Conservation (phyloP, 83 land plant species). For the Picea mariana region DNA sequence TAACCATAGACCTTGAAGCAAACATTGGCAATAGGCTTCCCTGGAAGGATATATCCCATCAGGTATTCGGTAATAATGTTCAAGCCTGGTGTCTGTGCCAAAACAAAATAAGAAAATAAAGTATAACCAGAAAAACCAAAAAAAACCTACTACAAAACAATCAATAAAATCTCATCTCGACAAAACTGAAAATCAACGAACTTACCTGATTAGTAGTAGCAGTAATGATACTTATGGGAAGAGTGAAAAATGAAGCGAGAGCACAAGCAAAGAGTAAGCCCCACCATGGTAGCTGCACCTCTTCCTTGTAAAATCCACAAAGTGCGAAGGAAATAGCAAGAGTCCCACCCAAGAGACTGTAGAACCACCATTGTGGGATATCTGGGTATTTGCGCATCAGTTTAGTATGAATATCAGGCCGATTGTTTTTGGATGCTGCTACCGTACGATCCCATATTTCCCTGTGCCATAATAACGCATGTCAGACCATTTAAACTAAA, state of each 20-base stretch:
- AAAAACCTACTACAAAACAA: not conserved
- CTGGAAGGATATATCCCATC: slow-evolving; percentile 54
- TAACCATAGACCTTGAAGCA: slow-evolving; percentile 63
- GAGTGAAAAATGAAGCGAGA: slow-evolving; percentile 68
- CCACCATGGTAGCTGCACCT: slow-evolving; percentile 83
- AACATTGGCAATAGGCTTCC: slow-evolving; percentile 58
- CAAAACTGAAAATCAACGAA: not conserved
- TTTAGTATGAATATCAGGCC: slow-evolving; percentile 67
- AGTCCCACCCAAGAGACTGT: slow-evolving; percentile 33
- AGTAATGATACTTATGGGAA: slow-evolving; percentile 26
- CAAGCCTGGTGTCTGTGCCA: slow-evolving; percentile 15
- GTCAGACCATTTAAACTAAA: too few species aligned
- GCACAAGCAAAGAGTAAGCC: slow-evolving; percentile 19
- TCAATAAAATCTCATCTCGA: too few species aligned
- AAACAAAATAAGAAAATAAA: not conserved
- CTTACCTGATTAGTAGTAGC: slow-evolving; percentile 70
- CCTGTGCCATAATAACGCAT: not conserved
- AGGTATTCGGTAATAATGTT: slow-evolving; percentile 33
- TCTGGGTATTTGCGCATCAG: slow-evolving; percentile 72
- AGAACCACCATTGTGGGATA: slow-evolving; percentile 82
- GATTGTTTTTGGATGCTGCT: not conserved
- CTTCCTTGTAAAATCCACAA: slow-evolving; percentile 42
- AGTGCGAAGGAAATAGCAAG: slow-evolving; percentile 41
- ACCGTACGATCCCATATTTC: not conserved
- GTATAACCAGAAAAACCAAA: not conserved